Conservation (phyloP, 179 eudicot species). For the Amaranthus tricolor region DNA sequence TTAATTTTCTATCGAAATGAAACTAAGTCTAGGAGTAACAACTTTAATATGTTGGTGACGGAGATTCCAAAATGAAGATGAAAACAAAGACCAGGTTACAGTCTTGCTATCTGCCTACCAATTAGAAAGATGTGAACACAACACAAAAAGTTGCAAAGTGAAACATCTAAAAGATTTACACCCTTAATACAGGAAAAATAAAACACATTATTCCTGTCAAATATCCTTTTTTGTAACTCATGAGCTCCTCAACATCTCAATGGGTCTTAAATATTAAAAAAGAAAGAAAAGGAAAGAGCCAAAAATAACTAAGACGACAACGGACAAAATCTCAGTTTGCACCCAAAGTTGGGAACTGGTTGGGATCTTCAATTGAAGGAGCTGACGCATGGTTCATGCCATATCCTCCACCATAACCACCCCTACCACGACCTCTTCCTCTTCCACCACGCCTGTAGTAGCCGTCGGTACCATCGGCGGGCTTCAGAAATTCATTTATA, state of each 20-base stretch:
- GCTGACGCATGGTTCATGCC: constrained; percentile 42
- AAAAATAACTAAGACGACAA: constrained; percentile 22
- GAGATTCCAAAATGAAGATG: constrained; percentile 16
- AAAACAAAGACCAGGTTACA: constrained; percentile 23
- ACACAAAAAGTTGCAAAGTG: constrained; percentile 15
- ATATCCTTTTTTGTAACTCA: constrained; percentile 24
- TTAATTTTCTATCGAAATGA: not conserved
- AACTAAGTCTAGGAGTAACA: not conserved
- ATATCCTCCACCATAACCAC: constrained; percentile 55
- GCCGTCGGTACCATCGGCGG: constrained; percentile 67
- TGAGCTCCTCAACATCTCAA: constrained; percentile 25
- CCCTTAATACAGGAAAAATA: constrained; percentile 38
- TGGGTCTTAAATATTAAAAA: constrained; percentile 3
- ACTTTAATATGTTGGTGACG: not conserved
- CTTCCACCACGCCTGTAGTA: constrained; percentile 59
- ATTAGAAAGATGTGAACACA: constrained; percentile 4
- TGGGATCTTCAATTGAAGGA: constrained; percentile 72
- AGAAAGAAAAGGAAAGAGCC: not conserved
- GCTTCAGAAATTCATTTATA: constrained; percentile 91
- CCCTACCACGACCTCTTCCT: constrained; percentile 76
- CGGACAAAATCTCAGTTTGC: constrained; percentile 52
- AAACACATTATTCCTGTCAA: constrained; percentile 43
- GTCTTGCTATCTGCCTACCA: constrained; percentile 25
- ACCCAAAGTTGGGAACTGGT: constrained; percentile 83
- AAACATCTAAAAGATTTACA: constrained; percentile 40